These are phyloP conservation scores for Apophysomyces ossiformis DNA, from an alignment of 371 early-diverging fungal genomes.

Conservation along the genomic window DNA sequence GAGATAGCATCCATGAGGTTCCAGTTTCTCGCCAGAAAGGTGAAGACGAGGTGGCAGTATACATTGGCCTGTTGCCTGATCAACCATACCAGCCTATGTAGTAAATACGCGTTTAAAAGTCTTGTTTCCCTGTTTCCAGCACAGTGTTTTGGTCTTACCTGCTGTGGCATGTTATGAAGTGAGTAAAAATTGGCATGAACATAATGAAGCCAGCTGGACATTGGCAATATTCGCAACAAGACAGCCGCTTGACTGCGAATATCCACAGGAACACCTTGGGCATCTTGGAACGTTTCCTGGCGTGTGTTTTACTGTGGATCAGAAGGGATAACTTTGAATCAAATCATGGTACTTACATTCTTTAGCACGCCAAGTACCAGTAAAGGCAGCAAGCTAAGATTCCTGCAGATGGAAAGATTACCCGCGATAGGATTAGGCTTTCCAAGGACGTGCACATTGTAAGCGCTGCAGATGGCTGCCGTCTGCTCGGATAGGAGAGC, in stretches of 20 bases:
- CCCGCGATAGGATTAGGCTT: slow-evolving; percentile 52
- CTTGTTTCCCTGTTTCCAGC: not conserved
- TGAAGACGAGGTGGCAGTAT: slow-evolving; percentile 66
- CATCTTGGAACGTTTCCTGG: slow-evolving; percentile 49
- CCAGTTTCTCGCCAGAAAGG: slow-evolving; percentile 75
- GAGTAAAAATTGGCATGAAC: slow-evolving; percentile 70
- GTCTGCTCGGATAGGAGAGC: slow-evolving; percentile 70
- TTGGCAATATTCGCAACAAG: slow-evolving; percentile 65
- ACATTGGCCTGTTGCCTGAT: slow-evolving; percentile 41
- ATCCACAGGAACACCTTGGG: slow-evolving; percentile 50
- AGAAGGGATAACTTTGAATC: too few relatives aligned
- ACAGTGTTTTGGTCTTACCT: slow-evolving; percentile 37
- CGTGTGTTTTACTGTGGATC: too few relatives aligned
- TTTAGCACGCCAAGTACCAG: slow-evolving; percentile 70
- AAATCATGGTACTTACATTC: slow-evolving; percentile 29
- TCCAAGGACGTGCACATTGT: slow-evolving; percentile 63
- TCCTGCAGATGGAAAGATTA: slow-evolving; percentile 69
- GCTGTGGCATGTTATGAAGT: slow-evolving; percentile 68
- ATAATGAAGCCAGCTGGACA: slow-evolving; percentile 52
- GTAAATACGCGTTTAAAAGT: slow-evolving; percentile 15
- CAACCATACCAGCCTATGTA: slow-evolving; percentile 43
- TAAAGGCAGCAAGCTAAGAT: slow-evolving; percentile 73
- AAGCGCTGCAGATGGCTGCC: slow-evolving; percentile 68
- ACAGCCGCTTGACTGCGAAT: slow-evolving; percentile 60
- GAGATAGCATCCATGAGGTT: slow-evolving; percentile 75